Conservation (phyloP, 2,329 filamentous ascomycete species). For the Neonectria punicea region DNA sequence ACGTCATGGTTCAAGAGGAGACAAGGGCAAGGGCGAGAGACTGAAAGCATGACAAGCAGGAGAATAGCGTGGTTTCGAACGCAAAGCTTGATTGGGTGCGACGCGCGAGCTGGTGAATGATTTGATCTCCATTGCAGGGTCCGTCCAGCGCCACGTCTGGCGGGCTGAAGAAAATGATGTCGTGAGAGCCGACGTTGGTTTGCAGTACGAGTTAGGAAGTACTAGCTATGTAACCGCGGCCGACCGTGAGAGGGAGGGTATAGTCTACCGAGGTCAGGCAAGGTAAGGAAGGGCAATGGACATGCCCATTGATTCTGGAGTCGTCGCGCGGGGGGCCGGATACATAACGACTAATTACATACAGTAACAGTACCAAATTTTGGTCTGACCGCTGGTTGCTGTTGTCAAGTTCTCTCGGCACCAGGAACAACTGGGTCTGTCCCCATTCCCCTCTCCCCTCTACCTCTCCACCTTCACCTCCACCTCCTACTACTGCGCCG, state of each 20-base stretch:
- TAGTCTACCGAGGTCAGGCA: not conserved
- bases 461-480: not conserved
- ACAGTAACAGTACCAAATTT: not conserved
- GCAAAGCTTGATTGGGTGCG: constrained; percentile 32
- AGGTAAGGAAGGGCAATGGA: not conserved
- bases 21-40: constrained; percentile 25
- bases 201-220: too few relatives aligned
- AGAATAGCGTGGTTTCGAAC: constrained; percentile 35
- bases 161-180: constrained; percentile 13
- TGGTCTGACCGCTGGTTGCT: constrained; percentile 41
- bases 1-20: constrained; percentile 45
- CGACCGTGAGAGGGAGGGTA: not conserved
- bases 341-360: not conserved
- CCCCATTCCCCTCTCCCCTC: constrained; percentile 23
- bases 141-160: constrained; percentile 30
- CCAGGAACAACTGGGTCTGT: constrained; percentile 29
- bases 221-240: too few relatives aligned
- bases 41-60: constrained; percentile 32
- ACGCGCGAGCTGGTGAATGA: constrained; percentile 30
- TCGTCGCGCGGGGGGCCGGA: not conserved
- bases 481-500: constrained; percentile 11
- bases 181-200: constrained; percentile 14
- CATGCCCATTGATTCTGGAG: constrained; percentile 22
- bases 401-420: constrained; percentile 6
- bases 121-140: constrained; percentile 37